phyloP scores from a whole-genome alignment of 768 basidiomycete species.

The Dentipellis sp. region DNA sequence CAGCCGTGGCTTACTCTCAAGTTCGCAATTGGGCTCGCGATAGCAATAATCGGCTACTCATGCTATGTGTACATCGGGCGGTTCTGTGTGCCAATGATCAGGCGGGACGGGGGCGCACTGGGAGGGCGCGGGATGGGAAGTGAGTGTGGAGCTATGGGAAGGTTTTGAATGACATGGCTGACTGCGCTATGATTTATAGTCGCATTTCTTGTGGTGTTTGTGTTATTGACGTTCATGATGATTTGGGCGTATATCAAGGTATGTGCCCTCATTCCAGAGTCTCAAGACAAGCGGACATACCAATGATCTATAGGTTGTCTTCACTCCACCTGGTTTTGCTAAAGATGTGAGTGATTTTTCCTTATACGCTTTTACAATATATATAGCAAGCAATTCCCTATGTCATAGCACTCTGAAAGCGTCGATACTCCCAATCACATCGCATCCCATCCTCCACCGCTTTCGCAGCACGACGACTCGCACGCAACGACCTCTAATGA shows the following conservation, averaged over 20 bases:
- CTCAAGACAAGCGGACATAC: background rate
- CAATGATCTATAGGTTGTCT: slow-evolving; percentile 36
- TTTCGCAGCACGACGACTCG: too few relatives aligned
- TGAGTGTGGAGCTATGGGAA: slow-evolving; percentile 32
- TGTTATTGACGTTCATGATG: slow-evolving; percentile 57
- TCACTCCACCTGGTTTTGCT: slow-evolving; percentile 64
- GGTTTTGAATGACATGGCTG: background rate
- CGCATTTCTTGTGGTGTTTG: slow-evolving; percentile 54
- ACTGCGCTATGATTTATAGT: slow-evolving; percentile 31
- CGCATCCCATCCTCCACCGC: too few relatives aligned
- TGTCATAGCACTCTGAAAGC: too few relatives aligned
- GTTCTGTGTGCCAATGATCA: slow-evolving; percentile 66
- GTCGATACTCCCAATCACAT: too few relatives aligned
- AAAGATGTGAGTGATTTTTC: slow-evolving; percentile 39
- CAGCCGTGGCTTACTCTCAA: slow-evolving; percentile 75
- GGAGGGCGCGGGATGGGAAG: slow-evolving; percentile 50
- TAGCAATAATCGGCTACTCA: slow-evolving; percentile 56
- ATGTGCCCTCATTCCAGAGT: slow-evolving; percentile 13
- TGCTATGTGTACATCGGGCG: slow-evolving; percentile 72
- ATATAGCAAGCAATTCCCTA: too few relatives aligned
- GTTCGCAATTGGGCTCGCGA: slow-evolving; percentile 48
- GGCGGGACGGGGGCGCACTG: slow-evolving; percentile 29
- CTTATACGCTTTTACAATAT: too few relatives aligned
- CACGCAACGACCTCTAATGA: background rate
- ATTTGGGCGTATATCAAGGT: slow-evolving; percentile 77